A percentile compares a stretch with the other conserved stretches of the same genome.
Evolutionary conservation across 148 eudicot genomes (phyloP).

Genomic region (Nyssa sinensis): DNA sequence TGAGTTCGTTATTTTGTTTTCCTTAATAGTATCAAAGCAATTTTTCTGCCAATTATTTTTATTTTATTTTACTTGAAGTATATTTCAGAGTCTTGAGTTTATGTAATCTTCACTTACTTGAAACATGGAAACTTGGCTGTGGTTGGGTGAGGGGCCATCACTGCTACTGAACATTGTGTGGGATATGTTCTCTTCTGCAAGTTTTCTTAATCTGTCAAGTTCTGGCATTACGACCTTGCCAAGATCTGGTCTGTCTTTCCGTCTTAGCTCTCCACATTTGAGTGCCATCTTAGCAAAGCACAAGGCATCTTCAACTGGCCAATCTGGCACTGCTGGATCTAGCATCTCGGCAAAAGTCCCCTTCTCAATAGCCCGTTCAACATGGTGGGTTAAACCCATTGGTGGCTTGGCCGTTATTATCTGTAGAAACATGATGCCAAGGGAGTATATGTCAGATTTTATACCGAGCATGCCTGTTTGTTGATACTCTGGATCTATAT

Average conservation of each 20-base stretch:
- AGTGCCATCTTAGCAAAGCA: conserved; percentile 61
- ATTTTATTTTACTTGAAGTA: not conserved
- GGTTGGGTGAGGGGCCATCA: conserved; percentile 21
- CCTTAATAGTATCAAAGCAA: not conserved
- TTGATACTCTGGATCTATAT: conserved; percentile 94
- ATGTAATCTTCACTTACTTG: conserved; percentile 30
- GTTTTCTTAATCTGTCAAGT: conserved; percentile 49
- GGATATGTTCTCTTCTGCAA: conserved; percentile 48
- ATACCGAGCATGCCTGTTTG: conserved; percentile 91
- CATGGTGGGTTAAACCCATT: conserved; percentile 77
- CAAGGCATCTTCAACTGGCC: conserved; percentile 78
- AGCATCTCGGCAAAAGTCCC: conserved; percentile 55
- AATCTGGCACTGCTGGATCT: conserved; percentile 63
- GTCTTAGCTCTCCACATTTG: conserved; percentile 68
- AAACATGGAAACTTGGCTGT: conserved; percentile 34
- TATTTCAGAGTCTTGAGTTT: no score
- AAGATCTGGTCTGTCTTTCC: conserved; percentile 87
- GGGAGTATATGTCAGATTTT: conserved; percentile 83
- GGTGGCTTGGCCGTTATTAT: conserved; percentile 69
- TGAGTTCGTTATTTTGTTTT: not conserved
- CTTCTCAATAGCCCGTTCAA: conserved; percentile 63
- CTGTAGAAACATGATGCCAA: conserved; percentile 83
- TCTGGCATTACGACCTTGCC: conserved; percentile 63
- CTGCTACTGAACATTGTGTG: conserved; percentile 24
- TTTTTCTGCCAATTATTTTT: not conserved